Percentiles rank a stretch among this genome's conserved stretches.
phyloP scores from a whole-genome alignment of 768 basidiomycete species.

The Tephrocybe sp. region DNA sequence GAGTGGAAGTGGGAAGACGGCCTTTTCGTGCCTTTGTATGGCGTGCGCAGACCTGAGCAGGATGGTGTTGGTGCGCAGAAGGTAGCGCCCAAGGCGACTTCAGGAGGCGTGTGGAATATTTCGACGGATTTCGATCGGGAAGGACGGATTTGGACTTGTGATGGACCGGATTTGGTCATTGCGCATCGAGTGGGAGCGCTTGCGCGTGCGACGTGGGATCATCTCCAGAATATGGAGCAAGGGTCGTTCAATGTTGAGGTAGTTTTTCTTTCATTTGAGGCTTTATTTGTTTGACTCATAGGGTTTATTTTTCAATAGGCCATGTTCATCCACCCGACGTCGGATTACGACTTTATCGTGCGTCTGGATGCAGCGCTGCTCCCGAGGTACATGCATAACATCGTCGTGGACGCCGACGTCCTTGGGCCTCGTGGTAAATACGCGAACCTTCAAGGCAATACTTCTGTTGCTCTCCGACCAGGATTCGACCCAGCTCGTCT shows the following conservation, averaged over 20 bases:
- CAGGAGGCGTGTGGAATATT: constrained; percentile 67
- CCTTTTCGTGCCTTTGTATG: constrained; percentile 73
- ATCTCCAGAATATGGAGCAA: constrained; percentile 48
- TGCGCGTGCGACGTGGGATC: constrained; percentile 71
- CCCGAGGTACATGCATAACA: constrained; percentile 73
- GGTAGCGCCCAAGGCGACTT: constrained; percentile 22
- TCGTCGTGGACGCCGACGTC: constrained; percentile 46
- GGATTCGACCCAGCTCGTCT: constrained; percentile 41
- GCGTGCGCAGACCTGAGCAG: constrained; percentile 23
- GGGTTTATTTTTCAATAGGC: too few relatives aligned
- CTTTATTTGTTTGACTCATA: not conserved
- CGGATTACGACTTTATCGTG: constrained; percentile 85
- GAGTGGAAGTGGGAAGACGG: constrained; percentile 84
- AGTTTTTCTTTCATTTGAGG: constrained; percentile 15
- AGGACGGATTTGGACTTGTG: constrained; percentile 75
- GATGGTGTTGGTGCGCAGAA: constrained; percentile 15
- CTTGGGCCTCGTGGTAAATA: constrained; percentile 44
- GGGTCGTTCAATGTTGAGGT: constrained; percentile 62
- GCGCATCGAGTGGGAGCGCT: constrained; percentile 71
- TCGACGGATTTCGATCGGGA: constrained; percentile 72
- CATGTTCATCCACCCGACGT: constrained; percentile 81
- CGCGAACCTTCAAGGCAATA: constrained; percentile 37
- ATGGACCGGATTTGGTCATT: constrained; percentile 64
- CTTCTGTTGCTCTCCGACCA: constrained; percentile 40
- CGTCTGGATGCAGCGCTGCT: constrained; percentile 63